A percentile compares a stretch with the other conserved stretches of the same genome.
These are phyloP conservation scores for Cutaneotrichosporon arboriforme DNA, from an alignment of 1,284 basidiomycete species.

Conservation along the genomic window DNA sequence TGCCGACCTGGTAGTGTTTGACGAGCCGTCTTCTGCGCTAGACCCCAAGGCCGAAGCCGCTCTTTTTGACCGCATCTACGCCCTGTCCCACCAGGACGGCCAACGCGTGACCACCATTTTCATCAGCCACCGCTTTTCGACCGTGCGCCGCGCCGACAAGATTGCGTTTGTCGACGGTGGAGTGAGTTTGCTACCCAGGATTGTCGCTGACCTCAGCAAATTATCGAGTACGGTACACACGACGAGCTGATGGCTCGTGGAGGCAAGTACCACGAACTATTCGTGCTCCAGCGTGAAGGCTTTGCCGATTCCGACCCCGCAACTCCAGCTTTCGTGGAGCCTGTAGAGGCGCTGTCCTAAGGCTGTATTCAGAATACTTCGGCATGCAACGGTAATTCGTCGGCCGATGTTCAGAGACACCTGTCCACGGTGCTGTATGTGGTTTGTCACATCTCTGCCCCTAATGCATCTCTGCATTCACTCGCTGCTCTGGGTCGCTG, in stretches of 20 bases:
- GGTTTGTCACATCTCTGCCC: too few relatives aligned
- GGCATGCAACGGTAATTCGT: too few relatives aligned
- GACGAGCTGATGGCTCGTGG: conserved; percentile 58
- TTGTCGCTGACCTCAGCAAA: conserved; percentile 27
- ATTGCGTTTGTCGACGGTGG: conserved; percentile 55
- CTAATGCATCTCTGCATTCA: too few relatives aligned
- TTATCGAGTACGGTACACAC: conserved; percentile 75
- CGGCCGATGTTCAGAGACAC: too few relatives aligned
- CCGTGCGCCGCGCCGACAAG: conserved; percentile 27
- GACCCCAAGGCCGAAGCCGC: conserved; percentile 69
- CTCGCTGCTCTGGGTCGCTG: too few relatives aligned
- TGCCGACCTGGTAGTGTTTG: conserved; percentile 58
- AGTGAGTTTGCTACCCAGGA: neutral
- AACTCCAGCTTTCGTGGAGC: too few relatives aligned
- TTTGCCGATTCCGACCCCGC: too few relatives aligned
- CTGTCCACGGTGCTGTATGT: too few relatives aligned
- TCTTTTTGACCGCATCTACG: conserved; percentile 55
- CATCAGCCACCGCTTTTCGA: conserved; percentile 67
- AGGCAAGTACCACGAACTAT: conserved; percentile 34
- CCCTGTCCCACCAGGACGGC: conserved; percentile 9
- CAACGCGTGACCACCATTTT: conserved; percentile 64
- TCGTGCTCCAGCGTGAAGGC: conserved; percentile 25
- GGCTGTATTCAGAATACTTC: too few relatives aligned
- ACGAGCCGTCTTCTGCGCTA: conserved; percentile 55
- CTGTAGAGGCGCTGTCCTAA: too few relatives aligned